Evolutionary conservation across 331 rosid species (phyloP).

Genomic region (Quercus lobata): DNA sequence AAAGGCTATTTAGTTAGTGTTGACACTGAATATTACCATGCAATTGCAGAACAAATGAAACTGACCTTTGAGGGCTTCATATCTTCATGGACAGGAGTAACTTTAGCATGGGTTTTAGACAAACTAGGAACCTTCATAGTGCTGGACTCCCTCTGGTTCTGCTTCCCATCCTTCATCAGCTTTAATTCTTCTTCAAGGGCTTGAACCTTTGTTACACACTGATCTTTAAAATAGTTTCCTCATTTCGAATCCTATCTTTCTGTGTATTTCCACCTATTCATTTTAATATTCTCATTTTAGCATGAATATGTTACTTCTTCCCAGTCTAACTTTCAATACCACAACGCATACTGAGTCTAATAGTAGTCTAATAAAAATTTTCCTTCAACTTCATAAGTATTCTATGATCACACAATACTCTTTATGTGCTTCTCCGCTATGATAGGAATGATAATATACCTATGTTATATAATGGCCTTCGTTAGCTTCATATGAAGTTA

Average conservation of each 20-base stretch:
- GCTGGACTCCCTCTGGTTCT: constrained; percentile 43
- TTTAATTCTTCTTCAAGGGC: constrained; percentile 72
- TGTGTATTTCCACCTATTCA: no score
- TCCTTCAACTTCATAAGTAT: no score
- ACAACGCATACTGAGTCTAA: no score
- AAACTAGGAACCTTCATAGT: constrained; percentile 19
- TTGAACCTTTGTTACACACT: constrained; percentile 41
- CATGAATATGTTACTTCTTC: no score
- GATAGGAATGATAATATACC: not conserved
- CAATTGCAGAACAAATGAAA: not conserved
- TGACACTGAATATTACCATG: not conserved
- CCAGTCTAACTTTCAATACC: no score
- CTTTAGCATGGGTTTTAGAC: constrained; percentile 30
- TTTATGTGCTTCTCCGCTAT: no score
- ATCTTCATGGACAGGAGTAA: constrained; percentile 28
- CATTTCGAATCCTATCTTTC: no score
- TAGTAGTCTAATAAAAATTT: no score
- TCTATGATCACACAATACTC: no score
- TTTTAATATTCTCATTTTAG: no score
- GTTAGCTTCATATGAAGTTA: not conserved
- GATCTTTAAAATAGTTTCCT: not conserved
- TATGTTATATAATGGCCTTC: not conserved
- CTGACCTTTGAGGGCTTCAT: constrained; percentile 27
- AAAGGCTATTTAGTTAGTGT: not conserved
- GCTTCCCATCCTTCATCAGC: constrained; percentile 59